A percentile compares a stretch with the other conserved stretches of the same genome.
Evolutionary conservation across 495 filamentous ascomycete genomes (phyloP).

Genomic region (Glutinoglossum americanum): DNA sequence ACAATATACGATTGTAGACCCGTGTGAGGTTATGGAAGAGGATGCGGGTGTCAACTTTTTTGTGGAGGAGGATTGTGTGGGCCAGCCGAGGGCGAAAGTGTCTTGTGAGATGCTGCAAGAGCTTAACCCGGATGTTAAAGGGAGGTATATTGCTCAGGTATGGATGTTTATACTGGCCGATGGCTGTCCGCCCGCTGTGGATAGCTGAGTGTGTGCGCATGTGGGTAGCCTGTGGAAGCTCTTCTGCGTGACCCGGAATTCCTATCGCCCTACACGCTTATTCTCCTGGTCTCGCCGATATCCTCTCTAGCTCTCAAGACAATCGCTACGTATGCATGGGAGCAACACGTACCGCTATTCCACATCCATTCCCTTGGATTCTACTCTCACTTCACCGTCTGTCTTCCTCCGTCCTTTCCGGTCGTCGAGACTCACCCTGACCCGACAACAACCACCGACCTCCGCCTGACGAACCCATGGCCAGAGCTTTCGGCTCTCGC

Average conservation of each 20-base stretch:
- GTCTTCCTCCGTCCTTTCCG: conserved; percentile 58
- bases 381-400: conserved; percentile 61
- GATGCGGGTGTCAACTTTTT: conserved; percentile 97
- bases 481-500: conserved; percentile 51
- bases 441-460: conserved; percentile 60
- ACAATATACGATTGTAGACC: conserved; percentile 83
- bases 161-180: conserved; percentile 7
- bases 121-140: conserved; percentile 88
- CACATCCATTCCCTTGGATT: conserved; percentile 77
- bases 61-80: conserved; percentile 54
- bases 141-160: conserved; percentile 32
- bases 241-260: conserved; percentile 18
- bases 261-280: conserved; percentile 40
- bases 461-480: conserved; percentile 77
- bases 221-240: conserved; percentile 12
- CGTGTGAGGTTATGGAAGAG: conserved; percentile 47
- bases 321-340: conserved; percentile 33
- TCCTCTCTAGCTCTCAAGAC: conserved; percentile 27
- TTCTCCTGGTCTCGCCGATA: conserved; percentile 56
- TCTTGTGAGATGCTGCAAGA: conserved; percentile 58
- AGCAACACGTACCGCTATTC: conserved; percentile 50
- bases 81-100: conserved; percentile 59
- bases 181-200: not conserved
- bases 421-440: conserved; percentile 95
- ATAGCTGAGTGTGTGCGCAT: not conserved